Percentiles rank a stretch among this genome's conserved stretches.
phyloP scores from a whole-genome alignment of 2,329 filamentous ascomycete genomes.

The Metarhizium album region DNA sequence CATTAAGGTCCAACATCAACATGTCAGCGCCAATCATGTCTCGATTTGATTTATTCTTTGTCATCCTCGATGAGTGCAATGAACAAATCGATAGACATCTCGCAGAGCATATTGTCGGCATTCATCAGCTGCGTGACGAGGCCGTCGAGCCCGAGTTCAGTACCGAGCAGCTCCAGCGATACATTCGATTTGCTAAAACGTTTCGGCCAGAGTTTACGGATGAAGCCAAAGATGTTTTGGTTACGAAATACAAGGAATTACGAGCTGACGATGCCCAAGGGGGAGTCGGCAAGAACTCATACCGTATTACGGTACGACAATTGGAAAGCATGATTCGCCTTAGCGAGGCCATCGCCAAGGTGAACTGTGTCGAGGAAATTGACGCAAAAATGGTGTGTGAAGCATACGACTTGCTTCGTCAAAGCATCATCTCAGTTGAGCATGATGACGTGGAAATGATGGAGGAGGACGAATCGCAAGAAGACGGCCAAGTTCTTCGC shows the following conservation, averaged over 20 bases:
- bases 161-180: constrained; percentile 91
- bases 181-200: constrained; percentile 90
- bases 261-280: constrained; percentile 88
- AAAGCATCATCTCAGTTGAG: constrained; percentile 95
- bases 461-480: constrained; percentile 50
- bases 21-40: constrained; percentile 99
- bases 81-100: constrained; percentile 83
- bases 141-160: constrained; percentile 89
- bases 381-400: constrained; percentile 77
- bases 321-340: constrained; percentile 92
- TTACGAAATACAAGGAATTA: constrained; percentile 91
- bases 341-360: constrained; percentile 95
- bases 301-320: constrained; percentile 94
- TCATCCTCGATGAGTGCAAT: constrained; percentile 93
- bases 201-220: constrained; percentile 89
- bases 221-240: constrained; percentile 74
- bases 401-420: constrained; percentile 80
- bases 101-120: constrained; percentile 85
- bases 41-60: constrained; percentile 97
- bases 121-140: constrained; percentile 86
- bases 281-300: constrained; percentile 86
- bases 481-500: constrained; percentile 34
- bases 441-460: constrained; percentile 96
- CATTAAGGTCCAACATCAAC: constrained; percentile 89
- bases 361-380: constrained; percentile 90